Evolutionary conservation across 1,284 basidiomycete genomes (phyloP), one percentile per base, ranked within the genome.

Genomic region (Bondarzewia mesenterica): DNA sequence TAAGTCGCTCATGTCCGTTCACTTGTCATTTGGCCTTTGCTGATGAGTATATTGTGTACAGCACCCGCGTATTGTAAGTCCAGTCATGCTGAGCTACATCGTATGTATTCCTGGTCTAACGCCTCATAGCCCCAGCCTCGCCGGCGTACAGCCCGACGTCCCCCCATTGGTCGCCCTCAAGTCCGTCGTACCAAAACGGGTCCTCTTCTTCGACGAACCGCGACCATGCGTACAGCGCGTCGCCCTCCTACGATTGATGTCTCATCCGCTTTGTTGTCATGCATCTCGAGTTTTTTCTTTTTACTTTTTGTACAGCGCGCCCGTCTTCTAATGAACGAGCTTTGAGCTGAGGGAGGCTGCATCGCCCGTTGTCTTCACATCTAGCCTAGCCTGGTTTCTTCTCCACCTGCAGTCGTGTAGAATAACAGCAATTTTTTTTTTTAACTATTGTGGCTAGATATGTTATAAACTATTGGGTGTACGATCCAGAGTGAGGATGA

Each of bases 61-160:
- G 47, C 59, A 49, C 56, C 53, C 16, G 77, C 83, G 37, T 89
- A 89, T 66, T 88, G 83, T 86, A 62, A 74, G 83, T 71, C 23
- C 39, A 42, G 18, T 50, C 26, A 3, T 21, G 23, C n/a, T n/a
- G 36, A 36, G 29, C 23, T 27, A 1, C 22, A 26, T 43, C 26
- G 45, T 50, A 26, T n/a, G n/a, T 46, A 48, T 47, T 56, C 25
- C 50, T 50, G 52, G 48, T 51, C 56, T 53, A 32, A 57, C 49
- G 40, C 45, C 25, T 44, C 54, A 16, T 56, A 87, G 85, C 86
- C 37, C 87, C 86, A n/a, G 82, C 85, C 8, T 89, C 86, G 26
- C 87, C 86, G 35, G 85, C 83, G 18, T 90, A 89, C 63, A 88
- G 85, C 57, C 87, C 87, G 32, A 85, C 86, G 1, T 90, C 86